Evolutionary conservation across 345 rosid genomes (phyloP), one percentile per base, ranked within the genome.

Genomic region (Turritis glabra): DNA sequence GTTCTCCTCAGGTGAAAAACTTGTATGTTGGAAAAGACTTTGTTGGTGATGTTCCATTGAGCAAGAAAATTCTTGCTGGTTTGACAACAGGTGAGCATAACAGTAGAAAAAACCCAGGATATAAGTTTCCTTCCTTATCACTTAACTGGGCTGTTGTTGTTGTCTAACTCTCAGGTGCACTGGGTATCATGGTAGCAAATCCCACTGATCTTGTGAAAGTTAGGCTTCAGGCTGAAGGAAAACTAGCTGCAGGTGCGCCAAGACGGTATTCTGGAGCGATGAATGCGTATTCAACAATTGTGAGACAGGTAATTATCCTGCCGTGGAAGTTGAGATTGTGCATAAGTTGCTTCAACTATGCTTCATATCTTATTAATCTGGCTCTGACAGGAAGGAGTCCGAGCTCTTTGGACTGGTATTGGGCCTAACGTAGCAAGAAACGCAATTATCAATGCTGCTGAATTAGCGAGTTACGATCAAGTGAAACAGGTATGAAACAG

Each of bases 201-300:
- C 99, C 99, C 63, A 96, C 99, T 27, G 99, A 96, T 83, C 99
- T 96, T 75, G 98, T 96, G 77, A 96, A 96, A 82, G 99, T 96
- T 48, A 88, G 99, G 72, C 96, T 96, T 75, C 99, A 96, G 79
- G 87, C 99, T 77, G 99, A 96, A 86, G 99, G 99, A 61, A 92
- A 93, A 82, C 79, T 92, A 74, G 86, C 97, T 15, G 84, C 95
- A 19, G 99, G 98, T 55, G 99, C 85, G 23, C 97, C 97, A 41
- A 90, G 86, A 85, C 98, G 98, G 51, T 96, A 96, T 76, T 66
- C 92, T 69, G 99, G 99, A 71, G 85, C 99, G 11, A 64, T 96
- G 78, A 92, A 84, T 85, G 99, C 99, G 22, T 96, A 96, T 74
- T 89, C 97, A 17, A 92, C 97, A 8, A 96, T 96, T 72, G 83